phyloP scores from a whole-genome alignment of 202 grass and related monocot genomes.

The Elaeis oleifera region DNA sequence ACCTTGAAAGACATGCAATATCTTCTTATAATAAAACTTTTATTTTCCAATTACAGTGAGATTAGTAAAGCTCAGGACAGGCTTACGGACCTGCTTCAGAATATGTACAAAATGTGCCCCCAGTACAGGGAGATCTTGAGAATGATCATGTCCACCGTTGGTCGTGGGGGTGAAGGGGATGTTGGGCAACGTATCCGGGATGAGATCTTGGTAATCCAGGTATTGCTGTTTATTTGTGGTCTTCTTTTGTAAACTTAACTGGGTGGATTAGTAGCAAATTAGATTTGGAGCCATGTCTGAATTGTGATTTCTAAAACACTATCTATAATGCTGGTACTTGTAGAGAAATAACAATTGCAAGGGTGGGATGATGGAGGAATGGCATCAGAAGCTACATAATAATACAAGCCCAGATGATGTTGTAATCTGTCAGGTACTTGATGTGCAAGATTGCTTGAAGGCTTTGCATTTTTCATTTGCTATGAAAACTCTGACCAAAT shows the following conservation, averaged over 20 bases:
- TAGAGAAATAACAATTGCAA: slow-evolving; percentile 96
- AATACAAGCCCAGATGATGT: slow-evolving; percentile 99
- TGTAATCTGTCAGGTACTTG: slow-evolving; percentile 88
- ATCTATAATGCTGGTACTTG: slow-evolving; percentile 24
- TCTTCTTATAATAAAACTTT: slow-evolving; percentile 11
- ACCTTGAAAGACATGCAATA: too few species aligned
- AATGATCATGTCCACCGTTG: slow-evolving; percentile 87
- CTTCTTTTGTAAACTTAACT: too few species aligned
- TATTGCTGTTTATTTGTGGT: slow-evolving; percentile 13
- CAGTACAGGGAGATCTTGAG: slow-evolving; percentile 77
- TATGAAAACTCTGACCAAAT: slow-evolving; percentile 27
- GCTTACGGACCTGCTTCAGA: slow-evolving; percentile 71
- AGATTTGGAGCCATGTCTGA: not conserved
- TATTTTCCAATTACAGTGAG: slow-evolving; percentile 56
- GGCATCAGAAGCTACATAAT: slow-evolving; percentile 99
- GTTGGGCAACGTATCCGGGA: slow-evolving; percentile 97
- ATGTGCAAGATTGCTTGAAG: slow-evolving; percentile 2
- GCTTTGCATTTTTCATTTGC: not conserved
- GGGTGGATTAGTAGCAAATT: too few species aligned
- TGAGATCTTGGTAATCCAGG: slow-evolving; percentile 99
- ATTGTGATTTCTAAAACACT: not conserved
- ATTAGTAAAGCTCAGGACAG: slow-evolving; percentile 96
- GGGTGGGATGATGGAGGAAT: slow-evolving; percentile 99
- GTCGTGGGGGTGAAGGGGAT: slow-evolving; percentile 98
- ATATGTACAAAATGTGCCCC: slow-evolving; percentile 71